Percentiles rank a stretch among this genome's conserved stretches.
phyloP scores from a whole-genome alignment of 2,329 filamentous ascomycete species.

The Diplodia sapinea region DNA sequence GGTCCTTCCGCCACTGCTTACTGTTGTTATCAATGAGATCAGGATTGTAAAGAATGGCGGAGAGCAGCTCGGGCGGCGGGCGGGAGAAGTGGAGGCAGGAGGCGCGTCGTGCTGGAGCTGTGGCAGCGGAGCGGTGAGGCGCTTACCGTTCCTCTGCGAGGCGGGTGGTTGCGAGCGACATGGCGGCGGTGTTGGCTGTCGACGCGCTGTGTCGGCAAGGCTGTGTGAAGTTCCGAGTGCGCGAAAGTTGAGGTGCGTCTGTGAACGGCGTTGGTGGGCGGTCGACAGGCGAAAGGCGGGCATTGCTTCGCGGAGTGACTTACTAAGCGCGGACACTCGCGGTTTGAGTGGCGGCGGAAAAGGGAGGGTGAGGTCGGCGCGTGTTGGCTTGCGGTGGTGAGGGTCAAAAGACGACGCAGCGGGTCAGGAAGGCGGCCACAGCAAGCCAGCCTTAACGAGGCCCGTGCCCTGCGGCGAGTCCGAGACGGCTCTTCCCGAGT shows the following conservation, averaged over 20 bases:
- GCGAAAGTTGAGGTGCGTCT: conserved; percentile 28
- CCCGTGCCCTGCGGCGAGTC: conserved; percentile 6
- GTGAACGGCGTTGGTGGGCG: background rate
- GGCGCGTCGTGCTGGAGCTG: background rate
- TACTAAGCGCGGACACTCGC: conserved; percentile 2
- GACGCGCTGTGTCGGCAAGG: conserved; percentile 8
- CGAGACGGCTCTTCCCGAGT: conserved; percentile 3
- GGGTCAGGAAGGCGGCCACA: background rate
- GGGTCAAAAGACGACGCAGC: conserved; percentile 12
- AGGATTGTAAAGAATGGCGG: conserved; percentile 33
- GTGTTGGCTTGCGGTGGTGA: conserved; percentile 3
- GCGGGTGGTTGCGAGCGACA: conserved; percentile 88
- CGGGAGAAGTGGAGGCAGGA: background rate
- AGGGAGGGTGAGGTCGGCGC: background rate
- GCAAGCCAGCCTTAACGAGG: background rate
- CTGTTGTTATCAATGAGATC: conserved; percentile 55
- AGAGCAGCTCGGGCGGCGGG: background rate
- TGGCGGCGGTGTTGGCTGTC: conserved; percentile 47
- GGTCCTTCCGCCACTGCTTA: conserved; percentile 95
- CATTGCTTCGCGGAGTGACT: background rate
- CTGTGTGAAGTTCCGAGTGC: background rate
- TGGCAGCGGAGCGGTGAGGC: background rate
- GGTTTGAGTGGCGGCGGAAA: background rate
- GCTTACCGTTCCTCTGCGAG: conserved; percentile 62
- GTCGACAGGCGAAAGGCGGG: background rate